Evolutionary conservation across 2,329 filamentous ascomycete genomes (phyloP), one percentile per base, ranked within the genome.

Genomic region (Aspergillus amoenus): DNA sequence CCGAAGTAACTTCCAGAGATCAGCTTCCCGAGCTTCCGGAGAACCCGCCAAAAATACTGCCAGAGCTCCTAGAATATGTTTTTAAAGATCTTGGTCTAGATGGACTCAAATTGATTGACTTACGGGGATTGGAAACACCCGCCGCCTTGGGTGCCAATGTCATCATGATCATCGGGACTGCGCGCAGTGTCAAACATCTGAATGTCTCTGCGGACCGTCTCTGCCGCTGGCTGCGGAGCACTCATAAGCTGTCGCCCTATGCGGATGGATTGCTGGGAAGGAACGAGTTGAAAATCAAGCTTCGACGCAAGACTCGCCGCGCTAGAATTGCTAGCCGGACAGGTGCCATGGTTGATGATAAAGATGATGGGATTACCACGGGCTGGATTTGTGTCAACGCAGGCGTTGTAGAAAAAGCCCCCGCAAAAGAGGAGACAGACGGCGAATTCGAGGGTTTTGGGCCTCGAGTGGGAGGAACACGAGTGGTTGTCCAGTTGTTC

Each of bases 311-410:
- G 71, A 87, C 89, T 7, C 90, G 91, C 71, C 88, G 89, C 65
- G 89, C 91, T 32, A 91, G 91, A 72, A 79, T 97, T 59, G 78
- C 96, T 64, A 91, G 90, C 13, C 89, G 84, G 58, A 84, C 85
- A 0, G 85, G 86, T n/a, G 81, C 83, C 46, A 76, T 79, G 46
- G 63, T 75, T 7, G 72, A 76, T 40, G 79, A 84, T 5, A 84
- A 84, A 11, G 93, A 96, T 65, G 91, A 97, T 68, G 93, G 93
- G 2, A 90, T 96, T 52, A 88, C 89, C 12, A 97, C 93, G 1
- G 93, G 92, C 9, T 99, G 94, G 94, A 89, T 99, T 18, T 99
- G 94, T 74, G 90, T 97, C 59, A 95, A 96, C 70, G 83, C 94
- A 9, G 91, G 90, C 4, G 84, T 84, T 15, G 81, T 91, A 1